Evolutionary conservation across 1,284 basidiomycete species (phyloP).

Genomic region (Trametes polyzona): DNA sequence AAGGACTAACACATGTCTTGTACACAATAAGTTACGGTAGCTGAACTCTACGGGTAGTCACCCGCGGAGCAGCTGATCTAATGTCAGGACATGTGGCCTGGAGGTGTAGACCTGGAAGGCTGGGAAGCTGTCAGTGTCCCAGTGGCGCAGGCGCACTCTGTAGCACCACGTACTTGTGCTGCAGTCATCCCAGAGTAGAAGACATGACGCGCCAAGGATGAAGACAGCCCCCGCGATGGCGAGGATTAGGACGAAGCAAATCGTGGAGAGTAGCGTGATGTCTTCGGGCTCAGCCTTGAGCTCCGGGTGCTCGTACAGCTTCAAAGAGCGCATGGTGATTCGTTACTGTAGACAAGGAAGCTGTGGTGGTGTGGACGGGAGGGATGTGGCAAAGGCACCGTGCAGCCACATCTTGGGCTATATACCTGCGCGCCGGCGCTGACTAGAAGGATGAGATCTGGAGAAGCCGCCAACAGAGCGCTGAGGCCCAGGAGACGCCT

Average conservation of each 20-base stretch:
- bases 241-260: conserved; percentile 33
- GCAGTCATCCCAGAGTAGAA: conserved; percentile 34
- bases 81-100: conserved; percentile 8
- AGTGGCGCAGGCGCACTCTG: too few relatives aligned
- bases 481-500: conserved; percentile 14
- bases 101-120: conserved; percentile 13
- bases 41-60: not conserved
- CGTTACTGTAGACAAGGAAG: too few relatives aligned
- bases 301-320: conserved; percentile 33
- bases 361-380: not conserved
- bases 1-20: too few relatives aligned
- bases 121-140: not conserved
- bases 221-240: conserved; percentile 30
- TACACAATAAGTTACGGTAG: not conserved
- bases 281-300: conserved; percentile 29
- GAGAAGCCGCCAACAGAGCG: conserved; percentile 6
- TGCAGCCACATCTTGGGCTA: conserved; percentile 3
- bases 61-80: conserved; percentile 18
- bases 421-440: conserved; percentile 16
- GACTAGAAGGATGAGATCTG: conserved; percentile 7
- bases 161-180: conserved; percentile 31
- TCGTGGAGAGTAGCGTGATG: conserved; percentile 33
- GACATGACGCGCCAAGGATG: conserved; percentile 30
- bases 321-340: conserved; percentile 31
- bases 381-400: not conserved